These are phyloP conservation scores for Hanseniaspora sp. DNA, from an alignment of 1,139 yeast species.

Conservation along the genomic window DNA sequence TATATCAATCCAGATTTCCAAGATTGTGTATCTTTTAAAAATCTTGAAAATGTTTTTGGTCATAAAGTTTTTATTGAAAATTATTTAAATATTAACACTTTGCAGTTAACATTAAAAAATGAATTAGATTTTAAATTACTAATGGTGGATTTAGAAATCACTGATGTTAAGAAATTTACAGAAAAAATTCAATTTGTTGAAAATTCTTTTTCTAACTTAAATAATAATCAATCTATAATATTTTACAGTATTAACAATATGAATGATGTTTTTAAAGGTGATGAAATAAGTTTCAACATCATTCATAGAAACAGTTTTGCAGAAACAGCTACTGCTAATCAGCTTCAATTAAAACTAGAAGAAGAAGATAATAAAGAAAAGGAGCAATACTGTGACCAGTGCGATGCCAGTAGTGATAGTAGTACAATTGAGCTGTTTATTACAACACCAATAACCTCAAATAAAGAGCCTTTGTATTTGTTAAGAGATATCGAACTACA, in stretches of 20 bases:
- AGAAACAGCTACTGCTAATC: not conserved
- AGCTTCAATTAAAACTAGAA: not conserved
- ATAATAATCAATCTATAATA: not conserved
- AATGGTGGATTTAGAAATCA: constrained; percentile 11
- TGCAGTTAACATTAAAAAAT: constrained; percentile 9
- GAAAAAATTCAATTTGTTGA: not conserved
- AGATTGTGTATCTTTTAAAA: constrained; percentile 9
- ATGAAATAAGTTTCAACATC: constrained; percentile 15
- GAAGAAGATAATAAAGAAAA: not conserved
- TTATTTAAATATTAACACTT: not conserved
- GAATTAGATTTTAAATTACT: constrained; percentile 4
- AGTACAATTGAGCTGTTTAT: constrained; percentile 18
- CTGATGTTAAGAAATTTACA: not conserved
- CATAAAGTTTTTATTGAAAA: constrained; percentile 15
- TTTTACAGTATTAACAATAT: not conserved
- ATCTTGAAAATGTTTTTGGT: constrained; percentile 14
- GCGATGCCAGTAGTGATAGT: constrained; percentile 9
- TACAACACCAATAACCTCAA: constrained; percentile 20
- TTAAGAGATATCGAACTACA: constrained; percentile 19
- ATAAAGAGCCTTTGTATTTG: constrained; percentile 20
- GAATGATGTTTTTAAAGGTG: constrained; percentile 11
- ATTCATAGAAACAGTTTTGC: not conserved
- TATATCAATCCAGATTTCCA: constrained; percentile 3
- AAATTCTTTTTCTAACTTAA: not conserved
- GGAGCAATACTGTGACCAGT: not conserved